A percentile compares a stretch with the other conserved stretches of the same genome.
phyloP scores from a whole-genome alignment of 2,329 filamentous ascomycete species.

The Apiospora pterosperma region DNA sequence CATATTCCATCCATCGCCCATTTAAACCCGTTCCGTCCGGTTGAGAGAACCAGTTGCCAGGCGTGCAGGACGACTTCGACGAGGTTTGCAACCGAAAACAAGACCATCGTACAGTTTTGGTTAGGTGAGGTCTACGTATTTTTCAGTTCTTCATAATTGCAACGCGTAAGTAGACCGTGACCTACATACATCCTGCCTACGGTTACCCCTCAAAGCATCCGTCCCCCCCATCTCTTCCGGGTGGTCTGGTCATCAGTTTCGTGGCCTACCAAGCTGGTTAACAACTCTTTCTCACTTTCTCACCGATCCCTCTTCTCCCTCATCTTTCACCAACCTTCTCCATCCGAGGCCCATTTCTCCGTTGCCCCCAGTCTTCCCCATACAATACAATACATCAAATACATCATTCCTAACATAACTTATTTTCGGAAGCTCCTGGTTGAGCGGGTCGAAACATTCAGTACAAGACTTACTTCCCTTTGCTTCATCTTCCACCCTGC shows the following conservation, averaged over 20 bases:
- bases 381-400: constrained; percentile 1
- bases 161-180: background rate
- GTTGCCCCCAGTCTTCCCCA: background rate
- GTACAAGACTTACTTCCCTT: background rate
- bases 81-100: no score
- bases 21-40: background rate
- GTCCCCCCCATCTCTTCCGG: background rate
- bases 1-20: background rate
- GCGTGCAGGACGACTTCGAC: background rate
- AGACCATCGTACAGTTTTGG: background rate
- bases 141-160: background rate
- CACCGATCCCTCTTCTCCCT: background rate
- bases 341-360: background rate
- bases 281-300: background rate
- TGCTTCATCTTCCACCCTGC: background rate
- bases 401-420: background rate
- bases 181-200: no score
- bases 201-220: background rate
- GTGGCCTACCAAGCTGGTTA: background rate
- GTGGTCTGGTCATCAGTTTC: background rate
- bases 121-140: background rate
- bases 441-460: background rate
- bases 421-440: background rate
- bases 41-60: background rate
- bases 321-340: background rate